Percentiles rank a stretch among this genome's conserved stretches.
Conservation (phyloP, 2,329 filamentous ascomycete species). For the Venturia oleaginea region DNA sequence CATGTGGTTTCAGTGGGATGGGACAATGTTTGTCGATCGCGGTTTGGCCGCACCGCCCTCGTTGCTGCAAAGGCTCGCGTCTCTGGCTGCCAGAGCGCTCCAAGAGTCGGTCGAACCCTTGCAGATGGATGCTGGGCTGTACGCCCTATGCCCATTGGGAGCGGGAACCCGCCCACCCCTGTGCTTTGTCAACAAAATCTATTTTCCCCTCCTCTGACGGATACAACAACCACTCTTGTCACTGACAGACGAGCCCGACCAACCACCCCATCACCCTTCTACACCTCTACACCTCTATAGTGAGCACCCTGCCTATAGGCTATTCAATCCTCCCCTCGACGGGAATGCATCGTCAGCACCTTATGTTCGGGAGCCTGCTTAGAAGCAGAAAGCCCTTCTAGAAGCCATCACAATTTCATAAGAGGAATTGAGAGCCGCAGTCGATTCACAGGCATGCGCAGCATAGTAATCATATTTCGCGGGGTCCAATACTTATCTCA, state of each 20-base stretch:
- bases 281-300: neutral
- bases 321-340: neutral
- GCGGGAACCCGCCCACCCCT: neutral
- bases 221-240: neutral
- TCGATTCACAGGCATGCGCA: neutral
- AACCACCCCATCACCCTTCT: neutral
- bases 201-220: constrained; percentile 4
- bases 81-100: neutral
- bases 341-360: neutral
- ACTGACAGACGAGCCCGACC: neutral
- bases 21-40: neutral
- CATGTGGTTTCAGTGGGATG: neutral
- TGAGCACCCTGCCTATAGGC: neutral
- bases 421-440: neutral
- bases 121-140: neutral
- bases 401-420: neutral
- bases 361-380: constrained; percentile 4
- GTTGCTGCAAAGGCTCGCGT: neutral
- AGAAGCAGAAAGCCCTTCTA: neutral
- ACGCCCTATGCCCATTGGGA: neutral
- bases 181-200: neutral
- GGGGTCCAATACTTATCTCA: neutral
- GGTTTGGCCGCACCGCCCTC: neutral
- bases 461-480: neutral
- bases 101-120: constrained; percentile 6